Percentiles rank a stretch among this genome's conserved stretches.
Conservation (phyloP, 2,329 filamentous ascomycete species). For the Stachybotrys elegans region DNA sequence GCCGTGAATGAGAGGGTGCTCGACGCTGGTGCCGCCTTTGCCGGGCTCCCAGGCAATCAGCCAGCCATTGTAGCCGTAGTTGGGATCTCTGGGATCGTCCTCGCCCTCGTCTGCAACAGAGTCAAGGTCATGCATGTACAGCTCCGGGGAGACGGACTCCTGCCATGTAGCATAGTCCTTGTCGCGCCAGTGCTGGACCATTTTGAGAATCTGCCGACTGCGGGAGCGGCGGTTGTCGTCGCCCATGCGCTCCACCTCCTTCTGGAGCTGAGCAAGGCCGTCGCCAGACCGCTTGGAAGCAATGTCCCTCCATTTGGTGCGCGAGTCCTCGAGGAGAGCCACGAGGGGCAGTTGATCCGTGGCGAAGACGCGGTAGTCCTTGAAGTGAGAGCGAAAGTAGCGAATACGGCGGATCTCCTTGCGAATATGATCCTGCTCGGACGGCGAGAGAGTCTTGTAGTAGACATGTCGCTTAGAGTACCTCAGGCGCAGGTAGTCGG, state of each 20-base stretch:
- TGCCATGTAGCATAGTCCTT: constrained; percentile 6
- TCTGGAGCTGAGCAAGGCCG: constrained; percentile 8
- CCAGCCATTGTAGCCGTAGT: constrained; percentile 14
- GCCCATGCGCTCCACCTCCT: constrained; percentile 6
- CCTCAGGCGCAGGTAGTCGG: constrained; percentile 9
- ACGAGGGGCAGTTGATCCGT: constrained; percentile 9
- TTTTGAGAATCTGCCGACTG: constrained; percentile 6
- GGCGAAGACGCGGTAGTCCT: constrained; percentile 11
- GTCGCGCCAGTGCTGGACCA: constrained; percentile 9
- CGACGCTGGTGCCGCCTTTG: constrained; percentile 8
- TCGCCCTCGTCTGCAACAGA: constrained; percentile 3
- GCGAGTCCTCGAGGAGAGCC: constrained; percentile 11
- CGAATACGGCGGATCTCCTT: constrained; percentile 12
- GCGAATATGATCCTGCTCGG: constrained; percentile 10
- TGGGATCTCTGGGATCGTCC: constrained; percentile 10
- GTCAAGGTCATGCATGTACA: constrained; percentile 10
- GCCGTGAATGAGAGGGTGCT: constrained; percentile 12
- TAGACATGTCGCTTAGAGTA: constrained; percentile 6
- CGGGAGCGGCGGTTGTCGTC: constrained; percentile 2
- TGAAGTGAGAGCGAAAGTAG: constrained; percentile 13
- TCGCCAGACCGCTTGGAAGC: constrained; percentile 7
- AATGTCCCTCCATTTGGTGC: constrained; percentile 12
- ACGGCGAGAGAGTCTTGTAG: constrained; percentile 7
- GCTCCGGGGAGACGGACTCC: constrained; percentile 6
- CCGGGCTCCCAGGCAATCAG: constrained; percentile 12